Evolutionary conservation across 495 filamentous ascomycete genomes (phyloP).

Genomic region (Choiromyces venosus): DNA sequence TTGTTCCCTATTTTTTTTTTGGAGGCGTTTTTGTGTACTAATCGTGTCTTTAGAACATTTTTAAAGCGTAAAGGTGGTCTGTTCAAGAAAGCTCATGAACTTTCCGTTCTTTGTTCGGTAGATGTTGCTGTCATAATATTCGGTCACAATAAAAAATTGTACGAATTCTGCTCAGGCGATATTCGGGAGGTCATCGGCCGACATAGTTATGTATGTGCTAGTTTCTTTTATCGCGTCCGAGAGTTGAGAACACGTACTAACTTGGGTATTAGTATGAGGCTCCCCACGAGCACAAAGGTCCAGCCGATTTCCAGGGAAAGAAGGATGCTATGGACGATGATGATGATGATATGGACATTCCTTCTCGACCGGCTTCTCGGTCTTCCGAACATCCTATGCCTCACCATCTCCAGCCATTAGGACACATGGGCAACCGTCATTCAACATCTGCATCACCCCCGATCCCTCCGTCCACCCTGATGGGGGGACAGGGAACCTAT

Average conservation of each 20-base stretch:
- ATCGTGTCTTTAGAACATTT: slow-evolving; percentile 65
- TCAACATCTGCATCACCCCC: slow-evolving; percentile 88
- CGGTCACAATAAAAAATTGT: slow-evolving; percentile 94
- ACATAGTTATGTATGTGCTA: slow-evolving; percentile 75
- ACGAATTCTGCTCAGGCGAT: slow-evolving; percentile 91
- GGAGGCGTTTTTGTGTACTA: slow-evolving; percentile 9
- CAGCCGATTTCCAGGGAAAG: slow-evolving; percentile 82
- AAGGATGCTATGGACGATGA: slow-evolving; percentile 81
- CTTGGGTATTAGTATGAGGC: slow-evolving; percentile 65
- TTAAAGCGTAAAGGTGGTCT: slow-evolving; percentile 96
- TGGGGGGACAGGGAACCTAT: slow-evolving; percentile 29
- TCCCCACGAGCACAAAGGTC: slow-evolving; percentile 94
- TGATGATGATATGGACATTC: slow-evolving; percentile 68
- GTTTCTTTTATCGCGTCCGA: slow-evolving; percentile 3
- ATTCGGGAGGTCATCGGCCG: slow-evolving; percentile 81
- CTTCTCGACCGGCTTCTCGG: slow-evolving; percentile 43
- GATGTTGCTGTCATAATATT: slow-evolving; percentile 99
- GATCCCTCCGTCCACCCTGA: slow-evolving; percentile 50
- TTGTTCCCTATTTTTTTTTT: slow-evolving; percentile 9
- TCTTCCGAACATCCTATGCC: slow-evolving; percentile 48
- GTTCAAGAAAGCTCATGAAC: slow-evolving; percentile 99
- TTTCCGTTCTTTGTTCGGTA: slow-evolving; percentile 94
- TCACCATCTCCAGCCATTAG: slow-evolving; percentile 69
- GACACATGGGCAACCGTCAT: slow-evolving; percentile 59
- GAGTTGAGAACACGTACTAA: slow-evolving; percentile 38